These are phyloP conservation scores for Sclerotinia minor DNA, from an alignment of 2,329 filamentous ascomycete genomes.

Conservation along the genomic window DNA sequence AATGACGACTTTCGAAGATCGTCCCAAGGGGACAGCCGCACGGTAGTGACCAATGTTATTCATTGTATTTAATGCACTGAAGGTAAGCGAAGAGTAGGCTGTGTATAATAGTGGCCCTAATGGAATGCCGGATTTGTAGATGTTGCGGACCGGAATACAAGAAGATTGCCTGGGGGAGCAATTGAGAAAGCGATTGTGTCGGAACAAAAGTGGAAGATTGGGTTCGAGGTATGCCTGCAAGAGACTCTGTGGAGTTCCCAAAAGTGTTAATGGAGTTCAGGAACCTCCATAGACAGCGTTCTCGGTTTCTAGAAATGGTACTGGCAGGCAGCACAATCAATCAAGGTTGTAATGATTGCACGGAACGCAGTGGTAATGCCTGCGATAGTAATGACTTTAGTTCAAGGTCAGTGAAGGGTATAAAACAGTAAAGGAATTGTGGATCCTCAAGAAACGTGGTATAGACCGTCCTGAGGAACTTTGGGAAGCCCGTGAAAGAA, in stretches of 20 bases:
- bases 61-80: background rate
- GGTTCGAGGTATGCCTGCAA: background rate
- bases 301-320: background rate
- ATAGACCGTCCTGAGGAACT: background rate
- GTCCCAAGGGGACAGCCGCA: background rate
- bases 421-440: background rate
- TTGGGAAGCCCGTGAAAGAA: background rate
- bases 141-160: background rate
- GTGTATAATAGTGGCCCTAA: background rate
- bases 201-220: background rate
- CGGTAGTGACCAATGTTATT: background rate
- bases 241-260: background rate
- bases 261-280: background rate
- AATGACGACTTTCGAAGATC: background rate
- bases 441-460: too few relatives aligned
- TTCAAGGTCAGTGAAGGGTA: too few relatives aligned
- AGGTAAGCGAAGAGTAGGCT: background rate
- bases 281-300: background rate
- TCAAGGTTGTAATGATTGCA: background rate
- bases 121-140: background rate
- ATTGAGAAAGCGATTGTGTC: background rate
- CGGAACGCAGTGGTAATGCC: background rate
- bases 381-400: too few relatives aligned
- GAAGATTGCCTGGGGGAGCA: background rate
- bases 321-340: background rate